These are phyloP conservation scores for Neurospora sp. DNA, from an alignment of 2,329 filamentous ascomycete genomes.

Conservation along the genomic window DNA sequence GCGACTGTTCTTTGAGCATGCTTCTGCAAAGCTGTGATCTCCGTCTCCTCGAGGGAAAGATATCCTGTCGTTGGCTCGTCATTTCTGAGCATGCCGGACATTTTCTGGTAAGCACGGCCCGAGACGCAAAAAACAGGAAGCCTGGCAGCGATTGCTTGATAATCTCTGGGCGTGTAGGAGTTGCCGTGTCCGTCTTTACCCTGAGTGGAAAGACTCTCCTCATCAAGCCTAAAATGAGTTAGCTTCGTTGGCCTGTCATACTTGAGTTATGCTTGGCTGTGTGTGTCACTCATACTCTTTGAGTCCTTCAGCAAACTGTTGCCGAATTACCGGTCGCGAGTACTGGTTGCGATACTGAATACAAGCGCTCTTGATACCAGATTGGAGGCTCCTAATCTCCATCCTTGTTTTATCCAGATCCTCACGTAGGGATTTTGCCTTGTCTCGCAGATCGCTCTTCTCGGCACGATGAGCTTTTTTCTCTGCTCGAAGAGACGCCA, in stretches of 20 bases:
- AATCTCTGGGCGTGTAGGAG: conserved; percentile 32
- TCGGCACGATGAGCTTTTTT: conserved; percentile 18
- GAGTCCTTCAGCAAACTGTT: conserved; percentile 50
- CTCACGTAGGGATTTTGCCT: conserved; percentile 21
- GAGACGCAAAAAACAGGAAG: conserved; percentile 59
- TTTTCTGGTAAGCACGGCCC: conserved; percentile 49
- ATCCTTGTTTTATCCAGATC: conserved; percentile 27
- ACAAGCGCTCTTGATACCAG: conserved; percentile 24
- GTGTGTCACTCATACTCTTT: conserved; percentile 31
- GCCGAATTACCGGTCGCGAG: conserved; percentile 42
- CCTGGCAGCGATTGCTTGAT: conserved; percentile 40
- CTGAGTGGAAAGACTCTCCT: conserved; percentile 38
- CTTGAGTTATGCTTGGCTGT: background rate
- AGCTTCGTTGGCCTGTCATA: background rate
- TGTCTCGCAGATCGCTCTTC: conserved; percentile 26
- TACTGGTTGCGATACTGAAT: conserved; percentile 48
- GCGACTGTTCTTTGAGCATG: conserved; percentile 47
- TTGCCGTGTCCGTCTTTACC: conserved; percentile 30
- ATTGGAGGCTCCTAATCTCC: conserved; percentile 24
- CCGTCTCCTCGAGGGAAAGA: conserved; percentile 39
- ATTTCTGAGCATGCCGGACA: conserved; percentile 41
- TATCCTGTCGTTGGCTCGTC: conserved; percentile 44
- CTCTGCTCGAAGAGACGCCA: background rate
- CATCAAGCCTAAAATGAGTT: conserved; percentile 33
- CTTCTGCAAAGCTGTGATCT: conserved; percentile 44